phyloP scores from a whole-genome alignment of 2,329 filamentous ascomycete species.

The Colletotrichum noveboracense region DNA sequence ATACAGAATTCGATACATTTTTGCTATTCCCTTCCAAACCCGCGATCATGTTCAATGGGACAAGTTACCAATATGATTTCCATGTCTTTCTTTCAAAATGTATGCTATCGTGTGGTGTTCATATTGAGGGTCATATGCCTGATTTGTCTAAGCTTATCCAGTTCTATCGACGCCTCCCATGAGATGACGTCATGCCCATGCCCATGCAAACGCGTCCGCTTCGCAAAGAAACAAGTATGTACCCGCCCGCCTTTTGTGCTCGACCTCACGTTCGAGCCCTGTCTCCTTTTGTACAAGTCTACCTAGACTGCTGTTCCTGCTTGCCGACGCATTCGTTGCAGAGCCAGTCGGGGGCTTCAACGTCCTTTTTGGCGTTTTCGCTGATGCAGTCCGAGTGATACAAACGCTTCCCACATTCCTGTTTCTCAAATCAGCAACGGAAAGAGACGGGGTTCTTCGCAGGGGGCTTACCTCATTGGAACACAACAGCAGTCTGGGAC shows the following conservation, averaged over 20 bases:
- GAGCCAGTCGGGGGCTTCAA: conserved; percentile 39
- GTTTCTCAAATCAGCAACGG: not conserved
- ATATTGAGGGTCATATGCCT: not conserved
- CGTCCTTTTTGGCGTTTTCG: conserved; percentile 17
- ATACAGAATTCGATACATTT: not conserved
- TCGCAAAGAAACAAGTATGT: not conserved
- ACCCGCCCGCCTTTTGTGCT: not conserved
- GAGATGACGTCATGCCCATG: conserved; percentile 1
- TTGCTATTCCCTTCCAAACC: not conserved
- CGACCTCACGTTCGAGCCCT: not conserved
- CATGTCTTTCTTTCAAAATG: not conserved
- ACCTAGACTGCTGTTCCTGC: not conserved
- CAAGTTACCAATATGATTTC: not conserved
- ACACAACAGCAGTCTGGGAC: conserved; percentile 54
- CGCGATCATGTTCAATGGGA: not conserved
- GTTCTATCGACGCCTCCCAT: not conserved
- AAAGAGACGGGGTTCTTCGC: not conserved
- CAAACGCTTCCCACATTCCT: conserved; percentile 49
- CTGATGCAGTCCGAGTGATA: conserved; percentile 56
- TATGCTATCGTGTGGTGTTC: not conserved
- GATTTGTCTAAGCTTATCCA: not conserved
- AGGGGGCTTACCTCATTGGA: conserved; percentile 49
- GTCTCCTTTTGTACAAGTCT: not conserved
- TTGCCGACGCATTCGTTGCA: conserved; percentile 12
- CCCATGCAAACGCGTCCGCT: conserved; percentile 15